Evolutionary conservation across 257 asterid species (phyloP).

Genomic region (Forsythia suspensa): DNA sequence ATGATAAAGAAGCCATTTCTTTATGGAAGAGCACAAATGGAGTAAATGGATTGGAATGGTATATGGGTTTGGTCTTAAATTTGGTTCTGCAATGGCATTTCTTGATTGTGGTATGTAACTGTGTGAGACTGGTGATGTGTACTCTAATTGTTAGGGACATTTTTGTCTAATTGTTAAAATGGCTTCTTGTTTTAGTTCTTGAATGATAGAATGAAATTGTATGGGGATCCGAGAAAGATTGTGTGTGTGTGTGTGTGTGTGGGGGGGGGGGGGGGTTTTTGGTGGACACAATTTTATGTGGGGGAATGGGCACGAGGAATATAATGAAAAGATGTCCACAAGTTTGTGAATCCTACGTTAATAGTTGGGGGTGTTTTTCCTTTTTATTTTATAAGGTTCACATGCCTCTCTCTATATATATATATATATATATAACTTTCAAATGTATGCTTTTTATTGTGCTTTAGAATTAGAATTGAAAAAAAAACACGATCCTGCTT

Average conservation of each 20-base stretch:
- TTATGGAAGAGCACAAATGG: constrained; percentile 33
- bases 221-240: constrained; percentile 28
- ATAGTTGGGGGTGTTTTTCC: constrained; percentile 22
- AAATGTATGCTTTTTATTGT: no score
- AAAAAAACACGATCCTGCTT: no score
- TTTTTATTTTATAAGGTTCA: not conserved
- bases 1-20: constrained; percentile 48
- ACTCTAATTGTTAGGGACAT: constrained; percentile 62
- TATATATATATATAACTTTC: no score
- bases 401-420: not conserved
- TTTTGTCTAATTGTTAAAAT: not conserved
- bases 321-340: constrained; percentile 33
- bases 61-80: constrained; percentile 45
- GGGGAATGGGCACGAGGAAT: constrained; percentile 15
- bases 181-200: not conserved
- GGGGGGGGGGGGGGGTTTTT: no score
- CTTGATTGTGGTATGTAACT: constrained; percentile 23
- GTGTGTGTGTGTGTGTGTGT: no score
- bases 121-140: constrained; percentile 30
- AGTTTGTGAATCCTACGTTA: constrained; percentile 15
- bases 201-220: not conserved
- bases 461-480: no score
- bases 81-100: constrained; percentile 28
- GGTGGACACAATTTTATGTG: constrained; percentile 3
- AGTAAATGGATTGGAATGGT: constrained; percentile 45